Base-by-base conservation (phyloP, 139 green algal genomes). In the Coelastrella sp. region DNA sequence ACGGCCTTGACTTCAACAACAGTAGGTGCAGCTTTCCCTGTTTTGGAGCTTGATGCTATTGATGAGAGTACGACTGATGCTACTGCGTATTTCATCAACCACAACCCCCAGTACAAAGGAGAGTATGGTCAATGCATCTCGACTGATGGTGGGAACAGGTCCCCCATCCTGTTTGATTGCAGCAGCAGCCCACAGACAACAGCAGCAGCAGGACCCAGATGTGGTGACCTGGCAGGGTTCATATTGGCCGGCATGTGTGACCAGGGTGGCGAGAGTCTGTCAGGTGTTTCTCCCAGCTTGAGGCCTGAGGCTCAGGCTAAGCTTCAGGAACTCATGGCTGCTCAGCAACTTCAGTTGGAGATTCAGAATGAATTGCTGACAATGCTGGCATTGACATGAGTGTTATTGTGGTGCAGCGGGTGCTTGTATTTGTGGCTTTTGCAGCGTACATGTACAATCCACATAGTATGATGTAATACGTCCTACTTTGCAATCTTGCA, bases 281-380 rank as follows among this genome's bases (percentile, higher is more conserved):
- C 20, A 8, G 79, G 79, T 56, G 19, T 24, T 15, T 8, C 79
- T 49, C 14, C 58, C 12, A 63, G 57, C 57, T 57, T 85, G 79
- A 85, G 79, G 7, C 60, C 11, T 24, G 57, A 85, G 79, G 79
- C 79, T 58, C 79, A 85, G 79, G 79, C 8, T 11, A 85, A 85
- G 79, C 57, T 85, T 12, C 79, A 85, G 79, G 79, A 85, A 57
- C 79, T 85, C 8, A 85, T 85, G 79, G 79, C 79, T 14, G 79
- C 79, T 19, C 79, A 85, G 79, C 79, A 85, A 57, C 24, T 85
- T 56, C 79, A 85, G 79, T 57, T 85, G 57, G 79, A 85, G 79
- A 85, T 85, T 15, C 79, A 85, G 58, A 85, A 72, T 61, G 79
- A 85, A 57, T 57, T 85, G 19, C 79, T 85, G 79, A n/a, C 60